Percentiles rank a stretch among this genome's conserved stretches.
phyloP scores from a whole-genome alignment of 192 early-diverging fungal species.

The Powellomyces hirtus region DNA sequence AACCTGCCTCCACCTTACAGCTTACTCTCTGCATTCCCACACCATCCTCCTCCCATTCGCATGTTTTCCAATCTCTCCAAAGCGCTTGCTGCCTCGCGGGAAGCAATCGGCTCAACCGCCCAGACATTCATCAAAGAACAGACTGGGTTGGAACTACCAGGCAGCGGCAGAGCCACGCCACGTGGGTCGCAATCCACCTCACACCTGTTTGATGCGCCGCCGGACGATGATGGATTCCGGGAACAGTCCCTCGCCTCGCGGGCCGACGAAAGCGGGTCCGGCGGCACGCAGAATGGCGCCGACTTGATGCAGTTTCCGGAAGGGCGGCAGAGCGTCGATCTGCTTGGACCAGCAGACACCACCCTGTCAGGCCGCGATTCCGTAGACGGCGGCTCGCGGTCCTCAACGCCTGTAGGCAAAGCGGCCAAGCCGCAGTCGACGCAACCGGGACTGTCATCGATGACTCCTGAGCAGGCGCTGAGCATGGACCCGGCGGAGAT shows the following conservation, averaged over 20 bases:
- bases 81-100: slow-evolving; percentile 25
- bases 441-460: slow-evolving; percentile 21
- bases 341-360: too few species aligned
- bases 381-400: background rate
- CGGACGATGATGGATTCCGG: background rate
- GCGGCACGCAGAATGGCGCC: background rate
- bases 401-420: background rate
- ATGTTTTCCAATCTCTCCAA: slow-evolving; percentile 19
- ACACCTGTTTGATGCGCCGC: background rate
- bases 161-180: background rate
- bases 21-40: too few species aligned
- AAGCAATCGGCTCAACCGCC: slow-evolving; percentile 16
- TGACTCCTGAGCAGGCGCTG: slow-evolving; percentile 19
- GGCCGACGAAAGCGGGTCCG: too few species aligned
- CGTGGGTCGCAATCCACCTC: background rate
- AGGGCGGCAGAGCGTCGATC: background rate
- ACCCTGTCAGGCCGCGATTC: background rate
- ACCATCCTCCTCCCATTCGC: too few species aligned
- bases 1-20: too few species aligned
- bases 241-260: background rate
- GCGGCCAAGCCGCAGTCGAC: background rate
- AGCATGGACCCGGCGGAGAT: slow-evolving; percentile 23
- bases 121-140: slow-evolving; percentile 13
- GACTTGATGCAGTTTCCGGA: slow-evolving; percentile 22
- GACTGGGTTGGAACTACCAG: background rate